These are phyloP conservation scores for Neurospora intermedia DNA, from an alignment of 495 filamentous ascomycete species.

Conservation along the genomic window DNA sequence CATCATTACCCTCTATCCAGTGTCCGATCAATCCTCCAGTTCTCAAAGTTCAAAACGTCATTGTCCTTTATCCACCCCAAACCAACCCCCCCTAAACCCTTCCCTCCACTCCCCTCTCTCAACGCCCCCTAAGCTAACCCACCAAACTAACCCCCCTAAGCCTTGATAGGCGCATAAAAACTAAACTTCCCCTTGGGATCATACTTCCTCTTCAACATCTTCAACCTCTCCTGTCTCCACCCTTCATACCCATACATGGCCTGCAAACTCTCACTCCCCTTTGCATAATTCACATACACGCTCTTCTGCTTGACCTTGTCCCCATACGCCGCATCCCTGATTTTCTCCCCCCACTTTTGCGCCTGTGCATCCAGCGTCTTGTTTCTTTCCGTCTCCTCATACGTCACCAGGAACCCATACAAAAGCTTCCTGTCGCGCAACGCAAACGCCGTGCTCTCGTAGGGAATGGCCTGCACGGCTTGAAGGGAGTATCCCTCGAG, in stretches of 20 bases:
- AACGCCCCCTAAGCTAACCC: no score
- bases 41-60: neutral
- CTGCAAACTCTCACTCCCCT: slow-evolving; percentile 37
- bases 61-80: no score
- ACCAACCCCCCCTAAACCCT: no score
- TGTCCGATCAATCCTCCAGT: no score
- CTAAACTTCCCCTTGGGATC: slow-evolving; percentile 43
- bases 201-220: slow-evolving; percentile 42
- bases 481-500: slow-evolving; percentile 42
- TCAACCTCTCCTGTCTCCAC: slow-evolving; percentile 36
- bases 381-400: neutral
- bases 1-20: no score
- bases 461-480: slow-evolving; percentile 30
- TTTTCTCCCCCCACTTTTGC: slow-evolving; percentile 15
- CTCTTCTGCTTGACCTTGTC: slow-evolving; percentile 49
- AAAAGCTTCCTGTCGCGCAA: slow-evolving; percentile 31
- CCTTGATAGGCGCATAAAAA: slow-evolving; percentile 35
- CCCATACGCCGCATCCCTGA: slow-evolving; percentile 28
- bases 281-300: slow-evolving; percentile 54
- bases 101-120: neutral
- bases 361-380: slow-evolving; percentile 1
- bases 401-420: slow-evolving; percentile 26
- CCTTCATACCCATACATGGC: slow-evolving; percentile 41
- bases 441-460: slow-evolving; percentile 33
- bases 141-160: no score